phyloP scores from a whole-genome alignment of 1,284 basidiomycete species.

The Taiwanofungus camphoratus region DNA sequence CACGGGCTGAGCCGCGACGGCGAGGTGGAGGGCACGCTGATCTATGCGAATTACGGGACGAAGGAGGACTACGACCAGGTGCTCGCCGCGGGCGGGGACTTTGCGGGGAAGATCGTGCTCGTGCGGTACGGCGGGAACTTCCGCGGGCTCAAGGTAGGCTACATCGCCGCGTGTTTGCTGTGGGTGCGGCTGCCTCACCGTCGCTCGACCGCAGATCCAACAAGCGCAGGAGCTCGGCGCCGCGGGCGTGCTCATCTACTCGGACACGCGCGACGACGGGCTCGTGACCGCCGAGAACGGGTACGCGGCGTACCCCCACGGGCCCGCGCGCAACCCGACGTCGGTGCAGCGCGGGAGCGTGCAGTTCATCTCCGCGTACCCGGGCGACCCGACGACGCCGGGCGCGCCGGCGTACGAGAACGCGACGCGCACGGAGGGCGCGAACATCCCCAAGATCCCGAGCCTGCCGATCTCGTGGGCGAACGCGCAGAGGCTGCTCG shows the following conservation, averaged over 20 bases:
- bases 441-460: conserved; percentile 78
- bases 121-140: conserved; percentile 78
- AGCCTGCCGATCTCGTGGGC: conserved; percentile 74
- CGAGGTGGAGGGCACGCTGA: conserved; percentile 59
- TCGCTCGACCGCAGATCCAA: conserved; percentile 53
- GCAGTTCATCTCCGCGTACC: conserved; percentile 77
- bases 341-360: conserved; percentile 86
- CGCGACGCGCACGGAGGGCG: conserved; percentile 61
- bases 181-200: too few relatives aligned
- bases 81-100: conserved; percentile 51
- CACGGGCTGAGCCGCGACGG: conserved; percentile 68
- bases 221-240: conserved; percentile 83
- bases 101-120: conserved; percentile 81
- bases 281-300: conserved; percentile 76
- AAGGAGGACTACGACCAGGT: conserved; percentile 47
- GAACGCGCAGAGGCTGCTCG: conserved; percentile 58
- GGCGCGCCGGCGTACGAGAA: conserved; percentile 85
- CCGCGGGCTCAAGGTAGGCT: conserved; percentile 74
- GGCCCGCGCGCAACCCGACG: conserved; percentile 83
- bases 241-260: conserved; percentile 74
- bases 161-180: background rate
- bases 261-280: conserved; percentile 87
- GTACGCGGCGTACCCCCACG: conserved; percentile 72
- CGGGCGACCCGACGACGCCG: conserved; percentile 84
- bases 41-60: conserved; percentile 81